phyloP scores from a whole-genome alignment of 345 rosid species.

The Eutrema yunnanense region DNA sequence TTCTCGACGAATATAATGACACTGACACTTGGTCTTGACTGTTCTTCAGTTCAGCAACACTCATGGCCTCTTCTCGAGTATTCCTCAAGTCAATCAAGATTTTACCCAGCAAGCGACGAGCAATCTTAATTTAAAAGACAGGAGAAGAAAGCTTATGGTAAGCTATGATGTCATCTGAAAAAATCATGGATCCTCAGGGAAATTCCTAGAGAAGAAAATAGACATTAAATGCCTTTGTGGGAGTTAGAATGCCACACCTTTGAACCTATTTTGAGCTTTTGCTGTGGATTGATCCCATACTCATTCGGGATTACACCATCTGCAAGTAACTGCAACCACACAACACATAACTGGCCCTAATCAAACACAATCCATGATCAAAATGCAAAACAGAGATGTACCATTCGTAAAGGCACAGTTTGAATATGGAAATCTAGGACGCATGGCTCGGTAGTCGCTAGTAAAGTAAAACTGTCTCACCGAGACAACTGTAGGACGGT shows the following conservation, averaged over 20 bases:
- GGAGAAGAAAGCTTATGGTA: neutral
- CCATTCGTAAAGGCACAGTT: neutral
- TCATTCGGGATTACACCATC: constrained; percentile 99
- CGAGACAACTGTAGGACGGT: neutral
- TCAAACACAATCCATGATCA: neutral
- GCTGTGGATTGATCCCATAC: constrained; percentile 94
- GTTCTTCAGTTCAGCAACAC: constrained; percentile 81
- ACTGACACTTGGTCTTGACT: constrained; percentile 54
- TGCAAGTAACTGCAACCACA: constrained; percentile 77
- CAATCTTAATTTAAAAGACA: constrained; percentile 44
- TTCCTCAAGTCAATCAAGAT: constrained; percentile 94
- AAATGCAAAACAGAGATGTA: constrained; percentile 3
- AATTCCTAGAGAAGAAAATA: neutral
- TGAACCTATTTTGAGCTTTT: constrained; percentile 92
- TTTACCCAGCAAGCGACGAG: constrained; percentile 94
- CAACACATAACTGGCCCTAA: constrained; percentile 11
- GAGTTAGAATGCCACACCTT: constrained; percentile 46
- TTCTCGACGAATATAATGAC: constrained; percentile 37
- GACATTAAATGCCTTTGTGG: neutral
- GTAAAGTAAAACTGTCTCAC: neutral
- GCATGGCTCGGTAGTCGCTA: neutral
- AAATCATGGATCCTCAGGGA: neutral
- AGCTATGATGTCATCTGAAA: neutral
- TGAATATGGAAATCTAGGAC: neutral
- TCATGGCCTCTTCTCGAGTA: constrained; percentile 92